phyloP scores from a whole-genome alignment of 1,139 yeast species.

The Debaryomyces robertsiae region DNA sequence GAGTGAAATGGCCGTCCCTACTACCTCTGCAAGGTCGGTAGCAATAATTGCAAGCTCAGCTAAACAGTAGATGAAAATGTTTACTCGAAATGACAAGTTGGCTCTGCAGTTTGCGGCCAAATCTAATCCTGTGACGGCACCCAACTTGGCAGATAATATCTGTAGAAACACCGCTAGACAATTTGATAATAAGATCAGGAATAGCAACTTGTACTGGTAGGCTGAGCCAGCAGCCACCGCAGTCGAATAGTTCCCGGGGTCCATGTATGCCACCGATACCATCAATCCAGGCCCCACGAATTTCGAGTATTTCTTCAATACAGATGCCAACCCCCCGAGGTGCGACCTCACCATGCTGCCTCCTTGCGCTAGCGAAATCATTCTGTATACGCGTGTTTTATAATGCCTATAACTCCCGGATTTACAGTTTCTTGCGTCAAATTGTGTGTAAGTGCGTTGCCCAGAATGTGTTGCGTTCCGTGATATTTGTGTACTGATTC shows the following conservation, averaged over 20 bases:
- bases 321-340: constrained; percentile 5
- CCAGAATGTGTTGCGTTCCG: too few species aligned
- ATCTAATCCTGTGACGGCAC: constrained; percentile 89
- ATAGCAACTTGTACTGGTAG: constrained; percentile 78
- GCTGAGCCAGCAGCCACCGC: constrained; percentile 93
- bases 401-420: too few species aligned
- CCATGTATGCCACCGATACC: constrained; percentile 97
- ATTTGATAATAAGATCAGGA: constrained; percentile 79
- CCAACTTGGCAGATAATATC: constrained; percentile 79
- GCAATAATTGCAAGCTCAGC: constrained; percentile 91
- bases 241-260: constrained; percentile 96
- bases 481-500: too few species aligned
- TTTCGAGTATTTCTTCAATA: constrained; percentile 53
- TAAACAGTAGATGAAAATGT: constrained; percentile 63
- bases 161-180: constrained; percentile 87
- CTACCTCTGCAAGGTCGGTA: constrained; percentile 91
- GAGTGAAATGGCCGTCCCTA: constrained; percentile 89
- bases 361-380: constrained; percentile 1
- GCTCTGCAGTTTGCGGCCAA: constrained; percentile 83
- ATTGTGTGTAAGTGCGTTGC: too few species aligned
- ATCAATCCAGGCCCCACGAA: constrained; percentile 92
- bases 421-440: too few species aligned
- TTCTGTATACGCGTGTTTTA: background rate
- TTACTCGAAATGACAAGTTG: constrained; percentile 65
- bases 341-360: background rate